These are phyloP conservation scores for Malus orientalis DNA, from an alignment of 306 rosid species.

Conservation along the genomic window DNA sequence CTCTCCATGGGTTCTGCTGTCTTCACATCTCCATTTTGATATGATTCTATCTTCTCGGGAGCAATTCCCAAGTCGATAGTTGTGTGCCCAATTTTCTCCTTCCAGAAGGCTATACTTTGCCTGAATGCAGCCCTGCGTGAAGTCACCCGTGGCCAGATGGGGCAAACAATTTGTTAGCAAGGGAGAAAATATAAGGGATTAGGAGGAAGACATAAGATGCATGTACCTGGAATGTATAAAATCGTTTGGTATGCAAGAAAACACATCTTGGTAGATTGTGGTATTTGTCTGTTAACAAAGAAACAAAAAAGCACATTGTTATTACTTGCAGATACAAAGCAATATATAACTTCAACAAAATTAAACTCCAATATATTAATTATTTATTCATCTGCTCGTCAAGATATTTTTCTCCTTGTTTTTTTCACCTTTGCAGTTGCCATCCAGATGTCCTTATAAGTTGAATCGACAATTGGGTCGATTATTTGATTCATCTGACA, in stretches of 20 bases:
- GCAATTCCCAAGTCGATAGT: slow-evolving; percentile 93
- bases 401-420: background rate
- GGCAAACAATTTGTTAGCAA: slow-evolving; percentile 18
- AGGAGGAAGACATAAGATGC: background rate
- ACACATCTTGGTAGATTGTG: slow-evolving; percentile 78
- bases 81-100: slow-evolving; percentile 67
- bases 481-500: slow-evolving; percentile 54
- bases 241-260: slow-evolving; percentile 86
- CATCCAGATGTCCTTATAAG: slow-evolving; percentile 93
- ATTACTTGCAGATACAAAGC: background rate
- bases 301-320: background rate
- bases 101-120: slow-evolving; percentile 58
- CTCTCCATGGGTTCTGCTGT: slow-evolving; percentile 58
- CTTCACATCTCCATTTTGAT: slow-evolving; percentile 44
- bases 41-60: slow-evolving; percentile 50
- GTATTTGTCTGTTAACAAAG: slow-evolving; percentile 59
- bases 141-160: background rate
- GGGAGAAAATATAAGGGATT: background rate
- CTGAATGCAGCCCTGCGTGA: slow-evolving; percentile 66
- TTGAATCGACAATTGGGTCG: slow-evolving; percentile 77
- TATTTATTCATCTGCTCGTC: background rate
- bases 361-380: too few relatives aligned
- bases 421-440: slow-evolving; percentile 81
- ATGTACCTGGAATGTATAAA: slow-evolving; percentile 73
- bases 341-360: background rate